Percentiles rank a stretch among this genome's conserved stretches.
These are phyloP conservation scores for Coniochaeta prunicola DNA, from an alignment of 2,329 filamentous ascomycete species.

Conservation along the genomic window DNA sequence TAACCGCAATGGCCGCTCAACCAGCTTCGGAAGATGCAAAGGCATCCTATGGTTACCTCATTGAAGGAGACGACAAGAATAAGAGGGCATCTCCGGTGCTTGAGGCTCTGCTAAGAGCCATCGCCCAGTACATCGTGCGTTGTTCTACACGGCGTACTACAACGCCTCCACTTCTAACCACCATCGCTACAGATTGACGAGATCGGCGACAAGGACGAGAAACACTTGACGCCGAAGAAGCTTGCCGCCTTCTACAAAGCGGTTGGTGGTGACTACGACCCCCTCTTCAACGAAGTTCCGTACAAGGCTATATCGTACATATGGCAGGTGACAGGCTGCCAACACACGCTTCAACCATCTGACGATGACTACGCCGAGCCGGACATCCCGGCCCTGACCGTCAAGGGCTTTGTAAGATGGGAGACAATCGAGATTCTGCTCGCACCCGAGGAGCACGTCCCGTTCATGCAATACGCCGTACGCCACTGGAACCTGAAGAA, in stretches of 20 bases:
- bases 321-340: slow-evolving; percentile 85
- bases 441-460: slow-evolving; percentile 80
- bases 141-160: not conserved
- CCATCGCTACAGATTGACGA: slow-evolving; percentile 37
- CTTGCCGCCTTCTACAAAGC: slow-evolving; percentile 70
- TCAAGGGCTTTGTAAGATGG: slow-evolving; percentile 85
- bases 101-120: slow-evolving; percentile 59
- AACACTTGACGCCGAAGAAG: slow-evolving; percentile 56
- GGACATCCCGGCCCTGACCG: slow-evolving; percentile 73
- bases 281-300: slow-evolving; percentile 71
- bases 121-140: slow-evolving; percentile 65
- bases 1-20: slow-evolving; percentile 16
- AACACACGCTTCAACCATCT: slow-evolving; percentile 75
- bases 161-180: not conserved
- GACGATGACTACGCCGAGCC: slow-evolving; percentile 68
- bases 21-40: slow-evolving; percentile 17
- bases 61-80: slow-evolving; percentile 40
- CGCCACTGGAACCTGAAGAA: slow-evolving; percentile 69
- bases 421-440: slow-evolving; percentile 85
- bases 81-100: slow-evolving; percentile 62
- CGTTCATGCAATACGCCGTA: slow-evolving; percentile 75
- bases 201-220: slow-evolving; percentile 49
- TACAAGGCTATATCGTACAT: slow-evolving; percentile 78
- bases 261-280: slow-evolving; percentile 70
- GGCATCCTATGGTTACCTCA: slow-evolving; percentile 58